A percentile compares a stretch with the other conserved stretches of the same genome.
Conservation (phyloP, 441 rosid species). For the Adansonia rubrostipa region DNA sequence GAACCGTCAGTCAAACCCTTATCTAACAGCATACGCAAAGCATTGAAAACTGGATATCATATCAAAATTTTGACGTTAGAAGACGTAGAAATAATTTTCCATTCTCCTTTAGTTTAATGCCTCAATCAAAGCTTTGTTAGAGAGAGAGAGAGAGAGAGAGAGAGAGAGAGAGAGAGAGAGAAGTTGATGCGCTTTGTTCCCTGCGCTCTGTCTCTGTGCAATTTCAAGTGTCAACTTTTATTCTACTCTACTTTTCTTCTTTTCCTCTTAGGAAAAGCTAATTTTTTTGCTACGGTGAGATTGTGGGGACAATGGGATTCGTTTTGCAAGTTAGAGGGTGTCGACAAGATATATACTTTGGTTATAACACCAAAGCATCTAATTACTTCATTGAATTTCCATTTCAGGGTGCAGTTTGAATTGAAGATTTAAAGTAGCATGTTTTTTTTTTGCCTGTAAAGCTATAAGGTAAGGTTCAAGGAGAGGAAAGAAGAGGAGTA, state of each 20-base stretch:
- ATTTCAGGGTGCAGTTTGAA: background rate
- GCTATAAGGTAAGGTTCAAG: conserved; percentile 1
- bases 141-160: background rate
- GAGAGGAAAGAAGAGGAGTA: background rate
- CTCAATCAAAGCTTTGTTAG: conserved; percentile 27
- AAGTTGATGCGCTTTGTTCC: conserved; percentile 40
- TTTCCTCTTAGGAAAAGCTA: conserved; percentile 32
- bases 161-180: background rate
- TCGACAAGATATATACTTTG: background rate
- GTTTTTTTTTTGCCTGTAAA: background rate
- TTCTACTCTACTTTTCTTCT: conserved; percentile 34
- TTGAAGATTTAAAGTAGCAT: background rate
- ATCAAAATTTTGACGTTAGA: conserved; percentile 25
- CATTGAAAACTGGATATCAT: conserved; percentile 9
- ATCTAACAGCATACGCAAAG: background rate
- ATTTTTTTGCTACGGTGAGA: conserved; percentile 26
- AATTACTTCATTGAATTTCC: background rate
- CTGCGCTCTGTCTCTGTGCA: conserved; percentile 24
- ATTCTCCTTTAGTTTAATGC: background rate
- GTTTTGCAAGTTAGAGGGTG: conserved; percentile 5
- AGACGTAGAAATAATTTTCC: conserved; percentile 22
- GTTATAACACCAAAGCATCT: background rate
- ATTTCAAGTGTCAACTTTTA: conserved; percentile 43
- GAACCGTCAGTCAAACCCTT: conserved; percentile 4
- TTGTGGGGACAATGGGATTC: conserved; percentile 34